These are phyloP conservation scores for Phytophthora meadii DNA, from an alignment of 352 stramenopile species.

Conservation along the genomic window DNA sequence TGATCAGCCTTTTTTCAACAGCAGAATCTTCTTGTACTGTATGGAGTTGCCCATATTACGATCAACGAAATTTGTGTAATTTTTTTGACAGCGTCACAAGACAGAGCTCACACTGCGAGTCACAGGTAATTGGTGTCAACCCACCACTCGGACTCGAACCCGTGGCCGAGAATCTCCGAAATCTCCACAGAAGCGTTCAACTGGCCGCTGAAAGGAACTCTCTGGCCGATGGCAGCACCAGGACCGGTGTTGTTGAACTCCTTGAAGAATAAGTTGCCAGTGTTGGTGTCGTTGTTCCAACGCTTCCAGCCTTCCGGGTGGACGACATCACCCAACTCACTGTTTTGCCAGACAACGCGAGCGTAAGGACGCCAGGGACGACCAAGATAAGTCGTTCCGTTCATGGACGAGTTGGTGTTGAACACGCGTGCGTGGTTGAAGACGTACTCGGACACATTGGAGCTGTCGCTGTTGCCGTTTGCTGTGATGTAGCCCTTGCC, in stretches of 20 bases:
- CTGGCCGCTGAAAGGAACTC: conserved; percentile 18
- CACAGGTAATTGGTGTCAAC: conserved; percentile 6
- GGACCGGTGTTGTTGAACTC: conserved; percentile 20
- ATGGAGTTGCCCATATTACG: too few relatives aligned
- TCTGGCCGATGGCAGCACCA: conserved; percentile 7
- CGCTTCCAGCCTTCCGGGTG: conserved; percentile 5
- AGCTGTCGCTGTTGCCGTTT: conserved; percentile 15
- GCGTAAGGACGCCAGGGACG: conserved; percentile 12
- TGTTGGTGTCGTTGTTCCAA: conserved; percentile 17
- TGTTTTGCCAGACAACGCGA: conserved; percentile 12
- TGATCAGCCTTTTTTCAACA: too few relatives aligned
- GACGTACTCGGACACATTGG: conserved; percentile 15
- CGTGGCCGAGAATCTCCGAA: conserved; percentile 8
- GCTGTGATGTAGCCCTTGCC: conserved; percentile 14
- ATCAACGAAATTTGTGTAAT: too few relatives aligned
- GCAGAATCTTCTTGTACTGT: too few relatives aligned
- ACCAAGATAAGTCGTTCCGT: conserved; percentile 10
- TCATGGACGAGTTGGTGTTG: conserved; percentile 4
- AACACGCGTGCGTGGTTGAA: conserved; percentile 11
- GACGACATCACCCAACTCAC: conserved; percentile 9
- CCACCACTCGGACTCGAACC: conserved; percentile 15
- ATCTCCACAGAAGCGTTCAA: conserved; percentile 4
- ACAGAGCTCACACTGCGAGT: background rate
- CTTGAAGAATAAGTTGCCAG: conserved; percentile 17
- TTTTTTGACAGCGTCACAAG: too few relatives aligned